Base-by-base conservation (phyloP, 345 rosid species). In the Noccaea caerulescens region DNA sequence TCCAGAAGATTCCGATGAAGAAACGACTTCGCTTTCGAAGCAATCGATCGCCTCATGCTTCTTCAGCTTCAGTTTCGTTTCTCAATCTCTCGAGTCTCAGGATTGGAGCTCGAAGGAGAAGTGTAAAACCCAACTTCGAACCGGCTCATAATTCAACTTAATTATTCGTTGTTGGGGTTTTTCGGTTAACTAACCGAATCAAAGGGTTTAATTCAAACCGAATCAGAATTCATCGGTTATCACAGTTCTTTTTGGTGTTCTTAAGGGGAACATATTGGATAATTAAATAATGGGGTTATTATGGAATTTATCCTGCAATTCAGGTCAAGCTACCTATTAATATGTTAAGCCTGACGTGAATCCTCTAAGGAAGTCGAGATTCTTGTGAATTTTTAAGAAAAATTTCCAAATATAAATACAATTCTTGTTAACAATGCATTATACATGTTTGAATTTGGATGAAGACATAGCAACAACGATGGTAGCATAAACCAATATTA, bases 21-120 rank as follows among this genome's bases (percentile, higher is more conserved):
- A 42, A 66, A 51, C 1, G 55, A 46, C 6, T 66, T 73, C 5
- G 54, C 72, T 66, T 66, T 73, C 3, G 61, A 58, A 58, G 77
- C 50, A 53, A 73, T 58, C 41, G 62, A 66, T 73, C 72, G 66
- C 61, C 72, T 66, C 77, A 73, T 73, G 61, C 53, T 65, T 20
- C 23, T 20, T 55, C 10, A 42, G 73, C 66, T 56, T 6, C 10
- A 50, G 51, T 33, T 43, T 53, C 18, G 44, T 16, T 11, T 10
- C 49, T 13, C 76, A 55, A 63, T 64, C 71, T 72, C 63, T 32
- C 30, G 3, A 25, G 56, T 38, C 49, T 39, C 50, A 39, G 50
- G 59, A 38, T 23, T 56, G 61, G 18, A 54, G 23, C 14, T 6
- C 27, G 27, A 11, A 58, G 18, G 57, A 65, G 55, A 36, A 36